phyloP scores from a whole-genome alignment of 2,329 filamentous ascomycete species.

The Neofusicoccum cordaticola region DNA sequence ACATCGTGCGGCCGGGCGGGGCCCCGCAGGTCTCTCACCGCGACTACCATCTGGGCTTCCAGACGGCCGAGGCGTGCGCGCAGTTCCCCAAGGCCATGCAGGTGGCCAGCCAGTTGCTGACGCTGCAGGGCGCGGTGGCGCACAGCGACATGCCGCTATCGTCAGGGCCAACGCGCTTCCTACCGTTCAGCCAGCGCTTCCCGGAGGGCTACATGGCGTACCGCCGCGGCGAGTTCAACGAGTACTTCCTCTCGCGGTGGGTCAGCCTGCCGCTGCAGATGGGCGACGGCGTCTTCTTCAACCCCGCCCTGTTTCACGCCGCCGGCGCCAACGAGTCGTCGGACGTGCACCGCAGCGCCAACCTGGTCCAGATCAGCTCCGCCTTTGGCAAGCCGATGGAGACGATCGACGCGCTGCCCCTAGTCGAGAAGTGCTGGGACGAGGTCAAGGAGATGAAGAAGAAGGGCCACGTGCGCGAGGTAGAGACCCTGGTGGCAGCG shows the following conservation, averaged over 20 bases:
- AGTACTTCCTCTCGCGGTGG: constrained; percentile 54
- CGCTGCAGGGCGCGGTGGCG: constrained; percentile 62
- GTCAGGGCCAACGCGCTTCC: constrained; percentile 58
- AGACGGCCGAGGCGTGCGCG: constrained; percentile 47
- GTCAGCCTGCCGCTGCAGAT: constrained; percentile 52
- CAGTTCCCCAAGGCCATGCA: constrained; percentile 55
- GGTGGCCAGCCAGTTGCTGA: constrained; percentile 55
- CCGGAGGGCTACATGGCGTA: constrained; percentile 59
- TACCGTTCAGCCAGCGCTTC: constrained; percentile 61
- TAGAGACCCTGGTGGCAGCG: constrained; percentile 50
- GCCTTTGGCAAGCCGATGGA: constrained; percentile 66
- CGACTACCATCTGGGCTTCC: constrained; percentile 65
- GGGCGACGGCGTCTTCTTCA: constrained; percentile 64
- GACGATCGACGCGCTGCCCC: constrained; percentile 51
- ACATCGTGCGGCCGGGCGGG: constrained; percentile 60
- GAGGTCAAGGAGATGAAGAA: constrained; percentile 33
- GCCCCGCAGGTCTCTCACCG: constrained; percentile 58
- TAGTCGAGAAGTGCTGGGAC: constrained; percentile 49
- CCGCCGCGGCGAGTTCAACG: constrained; percentile 51
- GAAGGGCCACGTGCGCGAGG: constrained; percentile 40
- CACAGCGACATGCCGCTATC: constrained; percentile 59
- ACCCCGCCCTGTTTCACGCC: constrained; percentile 61
- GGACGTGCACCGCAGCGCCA: constrained; percentile 55
- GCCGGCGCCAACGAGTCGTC: constrained; percentile 56
- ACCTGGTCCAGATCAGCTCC: constrained; percentile 60